These are phyloP conservation scores for Trametes cingulata DNA, from an alignment of 768 basidiomycete species.

Conservation along the genomic window DNA sequence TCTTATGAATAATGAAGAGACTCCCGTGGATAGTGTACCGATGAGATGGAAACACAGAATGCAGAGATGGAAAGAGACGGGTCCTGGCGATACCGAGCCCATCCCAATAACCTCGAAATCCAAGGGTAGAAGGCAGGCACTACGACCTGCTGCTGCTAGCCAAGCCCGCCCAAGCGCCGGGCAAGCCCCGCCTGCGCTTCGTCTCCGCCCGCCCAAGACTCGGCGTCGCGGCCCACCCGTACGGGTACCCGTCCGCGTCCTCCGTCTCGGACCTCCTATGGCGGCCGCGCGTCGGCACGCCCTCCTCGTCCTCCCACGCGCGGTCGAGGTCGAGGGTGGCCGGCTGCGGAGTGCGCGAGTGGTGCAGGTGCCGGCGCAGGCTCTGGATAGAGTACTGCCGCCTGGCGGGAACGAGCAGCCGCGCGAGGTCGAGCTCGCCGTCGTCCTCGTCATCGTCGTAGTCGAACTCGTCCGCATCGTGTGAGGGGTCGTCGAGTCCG, in stretches of 20 bases:
- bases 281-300: constrained; percentile 16
- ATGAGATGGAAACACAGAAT: too few species aligned
- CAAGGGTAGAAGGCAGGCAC: not conserved
- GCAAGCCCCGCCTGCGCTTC: constrained; percentile 37
- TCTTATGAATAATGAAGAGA: too few species aligned
- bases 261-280: constrained; percentile 16
- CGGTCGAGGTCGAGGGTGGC: constrained; percentile 22
- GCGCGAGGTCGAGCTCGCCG: constrained; percentile 63
- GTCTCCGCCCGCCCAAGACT: constrained; percentile 24
- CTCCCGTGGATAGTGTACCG: too few species aligned
- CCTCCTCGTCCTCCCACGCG: constrained; percentile 33
- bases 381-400: constrained; percentile 75
- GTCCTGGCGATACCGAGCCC: too few species aligned
- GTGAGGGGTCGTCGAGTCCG: constrained; percentile 1
- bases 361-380: constrained; percentile 59
- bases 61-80: too few species aligned
- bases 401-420: constrained; percentile 68
- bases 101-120: too few species aligned
- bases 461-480: constrained; percentile 30
- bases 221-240: constrained; percentile 26
- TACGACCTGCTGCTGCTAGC: constrained; percentile 12
- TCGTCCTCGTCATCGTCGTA: constrained; percentile 51
- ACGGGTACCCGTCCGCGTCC: constrained; percentile 30
- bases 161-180: constrained; percentile 33
- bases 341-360: constrained; percentile 11